Evolutionary conservation across 306 rosid species (phyloP).

Genomic region (Boehmeria nivea): DNA sequence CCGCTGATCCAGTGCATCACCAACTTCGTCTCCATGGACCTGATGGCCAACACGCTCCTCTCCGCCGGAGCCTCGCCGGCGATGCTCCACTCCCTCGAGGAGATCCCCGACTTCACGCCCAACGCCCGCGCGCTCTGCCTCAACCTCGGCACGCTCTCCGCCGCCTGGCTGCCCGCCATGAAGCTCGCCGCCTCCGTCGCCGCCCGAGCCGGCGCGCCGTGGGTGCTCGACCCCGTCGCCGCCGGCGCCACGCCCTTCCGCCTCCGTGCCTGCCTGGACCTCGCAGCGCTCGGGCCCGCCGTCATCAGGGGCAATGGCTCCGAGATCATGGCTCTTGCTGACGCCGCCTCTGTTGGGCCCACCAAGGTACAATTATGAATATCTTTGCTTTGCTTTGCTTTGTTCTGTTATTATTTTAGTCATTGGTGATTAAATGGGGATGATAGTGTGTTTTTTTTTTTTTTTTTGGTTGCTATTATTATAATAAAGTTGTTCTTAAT

Average conservation of each 20-base stretch:
- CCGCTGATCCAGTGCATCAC: conserved; percentile 91
- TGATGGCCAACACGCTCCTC: conserved; percentile 78
- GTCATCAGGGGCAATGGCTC: conserved; percentile 80
- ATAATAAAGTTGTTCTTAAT: no score
- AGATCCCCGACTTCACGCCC: conserved; percentile 72
- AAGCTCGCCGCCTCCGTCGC: conserved; percentile 48
- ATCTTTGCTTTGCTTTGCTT: not conserved
- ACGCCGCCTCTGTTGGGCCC: conserved; percentile 30
- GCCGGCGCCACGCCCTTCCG: conserved; percentile 66
- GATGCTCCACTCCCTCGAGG: conserved; percentile 69
- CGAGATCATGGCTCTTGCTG: conserved; percentile 68
- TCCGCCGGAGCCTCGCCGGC: conserved; percentile 89
- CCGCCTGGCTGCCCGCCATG: conserved; percentile 68
- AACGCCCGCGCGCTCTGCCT: conserved; percentile 48
- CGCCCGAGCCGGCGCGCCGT: conserved; percentile 38
- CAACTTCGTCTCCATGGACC: conserved; percentile 85
- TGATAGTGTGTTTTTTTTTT: no score
- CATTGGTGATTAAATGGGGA: no score
- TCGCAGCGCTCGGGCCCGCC: conserved; percentile 49
- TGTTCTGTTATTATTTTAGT: not conserved
- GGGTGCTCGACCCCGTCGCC: conserved; percentile 92
- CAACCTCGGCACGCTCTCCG: conserved; percentile 73
- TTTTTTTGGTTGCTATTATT: no score
- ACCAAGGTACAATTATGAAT: no score
- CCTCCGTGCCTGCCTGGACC: conserved; percentile 55